Conservation (phyloP, 2,329 filamentous ascomycete species). For the Cercospora sesami region DNA sequence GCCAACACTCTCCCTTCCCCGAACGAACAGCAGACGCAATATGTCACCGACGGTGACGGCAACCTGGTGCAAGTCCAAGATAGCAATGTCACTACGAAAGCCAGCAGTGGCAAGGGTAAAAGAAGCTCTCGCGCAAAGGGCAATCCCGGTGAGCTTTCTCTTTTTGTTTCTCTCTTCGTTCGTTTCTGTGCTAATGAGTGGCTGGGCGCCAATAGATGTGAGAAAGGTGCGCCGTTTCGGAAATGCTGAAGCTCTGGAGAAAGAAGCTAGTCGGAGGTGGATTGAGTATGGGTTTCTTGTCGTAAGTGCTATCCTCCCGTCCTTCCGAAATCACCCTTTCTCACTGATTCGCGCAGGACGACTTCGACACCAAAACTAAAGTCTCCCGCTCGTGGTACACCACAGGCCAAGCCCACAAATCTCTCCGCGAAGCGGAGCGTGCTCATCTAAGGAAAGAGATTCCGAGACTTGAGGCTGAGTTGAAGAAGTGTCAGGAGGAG, state of each 20-base stretch:
- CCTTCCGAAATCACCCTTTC: too few relatives aligned
- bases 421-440: neutral
- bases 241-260: neutral
- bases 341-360: neutral
- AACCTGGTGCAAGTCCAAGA: neutral
- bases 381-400: neutral
- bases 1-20: neutral
- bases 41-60: neutral
- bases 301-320: neutral
- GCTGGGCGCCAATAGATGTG: neutral
- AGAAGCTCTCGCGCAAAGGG: neutral
- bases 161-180: neutral
- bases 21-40: neutral
- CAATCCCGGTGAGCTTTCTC: neutral
- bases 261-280: neutral
- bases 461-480: neutral
- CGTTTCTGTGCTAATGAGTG: neutral
- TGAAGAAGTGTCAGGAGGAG: neutral
- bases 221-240: neutral
- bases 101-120: neutral
- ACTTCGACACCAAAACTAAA: neutral
- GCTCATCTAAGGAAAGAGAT: neutral
- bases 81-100: too few relatives aligned
- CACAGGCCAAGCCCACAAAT: neutral
- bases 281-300: conserved; percentile 3